A percentile compares a stretch with the other conserved stretches of the same genome.
These are phyloP conservation scores for Theobroma grandiflorum DNA, from an alignment of 441 rosid genomes.

Conservation along the genomic window DNA sequence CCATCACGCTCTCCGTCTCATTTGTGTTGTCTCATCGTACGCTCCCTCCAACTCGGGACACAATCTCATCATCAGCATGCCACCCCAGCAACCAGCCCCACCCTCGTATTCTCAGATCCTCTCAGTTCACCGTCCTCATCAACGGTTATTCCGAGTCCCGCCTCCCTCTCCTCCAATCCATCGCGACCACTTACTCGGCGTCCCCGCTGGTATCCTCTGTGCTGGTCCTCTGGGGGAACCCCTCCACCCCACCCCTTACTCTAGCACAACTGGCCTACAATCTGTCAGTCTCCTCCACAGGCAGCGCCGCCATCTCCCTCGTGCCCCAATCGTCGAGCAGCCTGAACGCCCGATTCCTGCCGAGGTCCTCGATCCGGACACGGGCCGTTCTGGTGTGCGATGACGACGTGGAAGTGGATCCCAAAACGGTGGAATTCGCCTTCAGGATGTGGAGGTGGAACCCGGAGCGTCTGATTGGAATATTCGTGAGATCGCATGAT, in stretches of 20 bases:
- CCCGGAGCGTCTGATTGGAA: conserved; percentile 68
- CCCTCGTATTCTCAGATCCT: conserved; percentile 53
- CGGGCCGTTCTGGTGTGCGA: conserved; percentile 81
- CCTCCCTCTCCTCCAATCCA: conserved; percentile 75
- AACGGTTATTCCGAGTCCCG: conserved; percentile 88
- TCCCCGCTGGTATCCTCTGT: conserved; percentile 71
- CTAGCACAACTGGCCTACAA: conserved; percentile 63
- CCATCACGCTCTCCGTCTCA: conserved; percentile 17
- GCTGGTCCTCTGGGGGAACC: conserved; percentile 88
- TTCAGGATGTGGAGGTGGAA: conserved; percentile 75
- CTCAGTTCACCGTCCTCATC: conserved; percentile 85
- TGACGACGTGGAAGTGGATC: conserved; percentile 87
- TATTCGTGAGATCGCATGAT: conserved; percentile 83
- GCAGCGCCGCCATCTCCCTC: conserved; percentile 65
- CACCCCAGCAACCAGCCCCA: conserved; percentile 40
- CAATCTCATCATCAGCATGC: conserved; percentile 37
- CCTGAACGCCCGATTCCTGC: conserved; percentile 83
- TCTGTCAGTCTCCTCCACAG: conserved; percentile 60
- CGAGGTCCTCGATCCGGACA: conserved; percentile 58
- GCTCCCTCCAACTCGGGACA: conserved; percentile 34
- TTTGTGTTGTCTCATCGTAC: conserved; percentile 34
- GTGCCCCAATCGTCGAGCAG: conserved; percentile 71
- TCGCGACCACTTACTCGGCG: conserved; percentile 67
- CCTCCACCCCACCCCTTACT: conserved; percentile 53
- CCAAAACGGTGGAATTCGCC: conserved; percentile 70